Conservation (phyloP, 83 land plant genomes). For the Diphasiastrum complanatum region DNA sequence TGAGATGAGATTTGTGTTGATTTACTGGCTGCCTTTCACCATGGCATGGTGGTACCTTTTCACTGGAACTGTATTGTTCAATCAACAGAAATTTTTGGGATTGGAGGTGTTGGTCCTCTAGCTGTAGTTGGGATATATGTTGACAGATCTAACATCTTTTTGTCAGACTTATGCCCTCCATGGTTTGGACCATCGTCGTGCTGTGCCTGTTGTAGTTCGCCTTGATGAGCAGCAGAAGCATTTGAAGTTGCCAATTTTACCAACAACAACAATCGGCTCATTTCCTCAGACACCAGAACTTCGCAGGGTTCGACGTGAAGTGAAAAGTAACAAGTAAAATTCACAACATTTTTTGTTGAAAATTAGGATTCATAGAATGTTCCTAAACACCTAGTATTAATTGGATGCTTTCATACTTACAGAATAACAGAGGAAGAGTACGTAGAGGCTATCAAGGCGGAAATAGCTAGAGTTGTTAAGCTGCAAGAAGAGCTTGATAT, state of each 20-base stretch:
- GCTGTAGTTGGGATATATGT: too few relatives aligned
- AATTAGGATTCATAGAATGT: too few relatives aligned
- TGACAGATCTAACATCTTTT: too few relatives aligned
- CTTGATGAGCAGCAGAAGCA: slow-evolving; percentile 50
- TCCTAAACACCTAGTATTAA: too few relatives aligned
- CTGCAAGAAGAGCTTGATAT: slow-evolving; percentile 33
- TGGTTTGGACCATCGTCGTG: slow-evolving; percentile 27
- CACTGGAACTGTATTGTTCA: too few relatives aligned
- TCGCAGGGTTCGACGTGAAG: slow-evolving; percentile 42
- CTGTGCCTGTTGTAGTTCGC: slow-evolving; percentile 35
- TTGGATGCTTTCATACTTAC: not conserved
- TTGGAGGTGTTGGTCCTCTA: too few relatives aligned
- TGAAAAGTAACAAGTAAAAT: slow-evolving; percentile 38
- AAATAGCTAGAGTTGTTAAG: slow-evolving; percentile 22
- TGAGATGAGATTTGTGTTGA: too few relatives aligned
- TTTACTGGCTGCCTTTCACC: too few relatives aligned
- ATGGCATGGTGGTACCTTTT: too few relatives aligned
- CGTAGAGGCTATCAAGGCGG: slow-evolving; percentile 26
- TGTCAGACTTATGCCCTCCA: slow-evolving; percentile 4
- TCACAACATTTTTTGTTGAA: too few relatives aligned
- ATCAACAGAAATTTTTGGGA: too few relatives aligned
- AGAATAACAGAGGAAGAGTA: slow-evolving; percentile 32
- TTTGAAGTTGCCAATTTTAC: slow-evolving; percentile 42
- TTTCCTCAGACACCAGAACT: slow-evolving; percentile 46
- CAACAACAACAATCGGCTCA: slow-evolving; percentile 52